Conservation (phyloP, 164 flowering plant genomes). For the Vitis rotundifolia region DNA sequence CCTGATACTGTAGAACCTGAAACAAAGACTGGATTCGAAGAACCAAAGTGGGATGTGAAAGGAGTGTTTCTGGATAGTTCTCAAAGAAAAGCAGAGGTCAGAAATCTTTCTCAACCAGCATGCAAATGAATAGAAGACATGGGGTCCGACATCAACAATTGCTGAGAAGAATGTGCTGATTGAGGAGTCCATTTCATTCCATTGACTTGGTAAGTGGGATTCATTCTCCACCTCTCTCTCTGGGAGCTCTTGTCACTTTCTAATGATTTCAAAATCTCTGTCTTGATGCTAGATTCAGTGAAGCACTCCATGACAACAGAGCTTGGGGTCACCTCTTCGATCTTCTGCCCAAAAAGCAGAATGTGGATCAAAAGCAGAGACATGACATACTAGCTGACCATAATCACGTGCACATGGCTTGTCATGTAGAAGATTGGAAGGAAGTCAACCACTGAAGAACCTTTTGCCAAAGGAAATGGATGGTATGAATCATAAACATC, state of each 20-base stretch:
- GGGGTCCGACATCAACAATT: too few species aligned
- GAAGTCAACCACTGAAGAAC: too few species aligned
- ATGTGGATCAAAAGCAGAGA: neutral
- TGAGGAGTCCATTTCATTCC: neutral
- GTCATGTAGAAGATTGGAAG: too few species aligned
- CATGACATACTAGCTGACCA: constrained; percentile 1
- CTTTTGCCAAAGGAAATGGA: too few species aligned
- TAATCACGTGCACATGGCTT: neutral
- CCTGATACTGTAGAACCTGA: too few species aligned
- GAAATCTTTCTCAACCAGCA: neutral
- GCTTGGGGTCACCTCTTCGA: neutral
- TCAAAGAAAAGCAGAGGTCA: constrained; percentile 12
- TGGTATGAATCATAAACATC: too few species aligned
- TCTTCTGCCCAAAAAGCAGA: neutral
- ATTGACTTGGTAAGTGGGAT: constrained; percentile 17
- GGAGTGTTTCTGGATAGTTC: neutral
- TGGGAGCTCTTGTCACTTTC: constrained; percentile 1
- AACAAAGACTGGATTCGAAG: too few species aligned
- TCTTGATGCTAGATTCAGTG: constrained; percentile 14
- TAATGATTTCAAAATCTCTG: constrained; percentile 28
- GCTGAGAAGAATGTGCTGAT: too few species aligned
- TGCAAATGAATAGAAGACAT: neutral
- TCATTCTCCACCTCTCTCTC: neutral
- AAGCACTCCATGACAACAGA: neutral
- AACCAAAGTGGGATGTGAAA: neutral